Evolutionary conservation across 2,329 filamentous ascomycete species (phyloP).

Genomic region (Pseudocercospora eumusae): DNA sequence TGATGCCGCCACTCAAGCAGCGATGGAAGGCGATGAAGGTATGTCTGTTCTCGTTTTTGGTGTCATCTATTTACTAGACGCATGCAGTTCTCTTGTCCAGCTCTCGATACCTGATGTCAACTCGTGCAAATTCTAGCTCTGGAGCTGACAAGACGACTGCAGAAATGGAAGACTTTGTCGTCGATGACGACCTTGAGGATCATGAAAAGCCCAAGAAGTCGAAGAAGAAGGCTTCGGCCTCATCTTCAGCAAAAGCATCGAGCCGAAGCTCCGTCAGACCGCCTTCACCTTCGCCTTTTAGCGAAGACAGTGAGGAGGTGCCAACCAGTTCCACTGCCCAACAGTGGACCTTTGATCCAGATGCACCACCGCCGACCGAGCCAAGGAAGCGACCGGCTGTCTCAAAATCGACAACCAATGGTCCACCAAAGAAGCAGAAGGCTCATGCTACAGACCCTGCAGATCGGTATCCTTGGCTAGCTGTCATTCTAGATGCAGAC

Average conservation of each 20-base stretch:
- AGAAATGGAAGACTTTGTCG: conserved; percentile 85
- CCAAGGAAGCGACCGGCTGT: conserved; percentile 45
- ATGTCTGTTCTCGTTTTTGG: conserved; percentile 23
- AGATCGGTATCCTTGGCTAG: conserved; percentile 86
- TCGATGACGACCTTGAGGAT: conserved; percentile 81
- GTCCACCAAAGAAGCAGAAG: conserved; percentile 55
- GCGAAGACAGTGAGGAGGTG: conserved; percentile 55
- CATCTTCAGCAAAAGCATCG: conserved; percentile 50
- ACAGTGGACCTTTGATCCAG: conserved; percentile 76
- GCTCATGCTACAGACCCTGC: conserved; percentile 81
- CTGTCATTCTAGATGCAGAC: conserved; percentile 81
- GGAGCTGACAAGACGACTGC: conserved; percentile 23
- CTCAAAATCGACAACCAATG: conserved; percentile 35
- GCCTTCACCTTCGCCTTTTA: conserved; percentile 48
- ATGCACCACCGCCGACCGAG: conserved; percentile 56
- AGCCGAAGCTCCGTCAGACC: conserved; percentile 42
- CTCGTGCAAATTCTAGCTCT: neutral
- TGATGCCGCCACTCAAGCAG: conserved; percentile 58
- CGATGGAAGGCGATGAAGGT: conserved; percentile 64
- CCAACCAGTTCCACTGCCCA: conserved; percentile 67
- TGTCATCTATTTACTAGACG: conserved; percentile 26
- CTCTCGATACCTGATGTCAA: conserved; percentile 12
- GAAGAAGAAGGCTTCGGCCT: conserved; percentile 46
- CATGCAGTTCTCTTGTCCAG: conserved; percentile 20
- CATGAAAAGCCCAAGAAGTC: conserved; percentile 67